phyloP scores from a whole-genome alignment of 177 flowering plant species.

The Telopea speciosissima region DNA sequence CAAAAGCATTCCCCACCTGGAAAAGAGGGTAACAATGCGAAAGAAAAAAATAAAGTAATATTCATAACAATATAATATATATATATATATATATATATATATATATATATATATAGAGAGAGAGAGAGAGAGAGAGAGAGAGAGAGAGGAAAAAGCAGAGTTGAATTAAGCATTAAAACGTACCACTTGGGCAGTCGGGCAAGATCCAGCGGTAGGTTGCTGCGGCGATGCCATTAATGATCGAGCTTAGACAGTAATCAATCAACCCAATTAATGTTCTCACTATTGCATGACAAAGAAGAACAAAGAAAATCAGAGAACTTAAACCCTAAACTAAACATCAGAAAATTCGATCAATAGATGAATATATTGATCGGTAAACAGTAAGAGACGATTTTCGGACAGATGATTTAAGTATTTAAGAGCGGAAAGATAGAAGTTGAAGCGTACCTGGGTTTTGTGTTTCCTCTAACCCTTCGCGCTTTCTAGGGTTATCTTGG shows the following conservation, averaged over 20 bases:
- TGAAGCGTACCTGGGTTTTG: neutral
- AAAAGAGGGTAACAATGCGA: neutral
- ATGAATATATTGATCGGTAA: neutral
- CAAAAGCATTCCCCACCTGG: slow-evolving; percentile 84
- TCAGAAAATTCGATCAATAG: neutral
- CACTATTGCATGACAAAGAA: neutral
- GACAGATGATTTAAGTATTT: neutral
- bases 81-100: too few species aligned
- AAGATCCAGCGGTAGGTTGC: slow-evolving; percentile 17
- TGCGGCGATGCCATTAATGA: slow-evolving; percentile 35
- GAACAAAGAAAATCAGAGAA: too few species aligned
- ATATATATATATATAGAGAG: too few species aligned
- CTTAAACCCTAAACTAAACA: too few species aligned
- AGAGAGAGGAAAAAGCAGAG: neutral
- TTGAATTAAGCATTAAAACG: slow-evolving; percentile 1
- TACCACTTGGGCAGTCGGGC: slow-evolving; percentile 40
- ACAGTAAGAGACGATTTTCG: too few species aligned
- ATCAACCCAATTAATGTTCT: slow-evolving; percentile 1
- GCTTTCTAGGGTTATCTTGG: slow-evolving; percentile 20
- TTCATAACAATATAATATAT: too few species aligned
- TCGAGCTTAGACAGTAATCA: slow-evolving; percentile 8
- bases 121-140: too few species aligned
- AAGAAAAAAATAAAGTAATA: too few species aligned
- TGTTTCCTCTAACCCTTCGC: slow-evolving; percentile 1
- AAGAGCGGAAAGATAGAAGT: neutral